Conservation (phyloP, 2,329 filamentous ascomycete species). For the Fusarium nisikadoi region DNA sequence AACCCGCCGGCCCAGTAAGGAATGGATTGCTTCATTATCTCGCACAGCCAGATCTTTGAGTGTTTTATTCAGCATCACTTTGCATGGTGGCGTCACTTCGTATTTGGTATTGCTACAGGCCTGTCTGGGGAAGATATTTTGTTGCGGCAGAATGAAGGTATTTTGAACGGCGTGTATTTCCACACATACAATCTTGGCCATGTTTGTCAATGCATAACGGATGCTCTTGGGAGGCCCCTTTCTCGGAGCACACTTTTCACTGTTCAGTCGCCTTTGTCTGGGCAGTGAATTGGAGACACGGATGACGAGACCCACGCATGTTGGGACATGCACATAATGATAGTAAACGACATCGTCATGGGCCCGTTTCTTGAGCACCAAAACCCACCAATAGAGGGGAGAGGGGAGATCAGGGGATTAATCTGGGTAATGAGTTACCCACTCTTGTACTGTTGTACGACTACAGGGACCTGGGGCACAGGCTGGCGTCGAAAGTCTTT, state of each 20-base stretch:
- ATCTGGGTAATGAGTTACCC: constrained; percentile 49
- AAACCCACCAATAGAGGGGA: constrained; percentile 31
- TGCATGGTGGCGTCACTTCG: constrained; percentile 52
- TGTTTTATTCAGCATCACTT: constrained; percentile 48
- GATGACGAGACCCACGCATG: constrained; percentile 4
- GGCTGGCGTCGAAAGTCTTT: constrained; percentile 38
- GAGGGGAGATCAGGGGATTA: constrained; percentile 35
- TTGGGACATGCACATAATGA: constrained; percentile 27
- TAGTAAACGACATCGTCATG: constrained; percentile 29
- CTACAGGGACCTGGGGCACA: constrained; percentile 42
- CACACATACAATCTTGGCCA: constrained; percentile 12
- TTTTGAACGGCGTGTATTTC: constrained; percentile 34
- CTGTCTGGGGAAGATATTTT: constrained; percentile 39
- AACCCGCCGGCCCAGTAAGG: constrained; percentile 52
- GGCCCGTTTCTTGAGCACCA: constrained; percentile 26
- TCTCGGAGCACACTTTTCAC: background rate
- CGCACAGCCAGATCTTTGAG: background rate
- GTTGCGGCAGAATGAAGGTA: constrained; percentile 38
- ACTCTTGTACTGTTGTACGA: constrained; percentile 52
- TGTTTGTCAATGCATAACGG: constrained; percentile 22
- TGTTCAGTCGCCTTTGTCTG: background rate
- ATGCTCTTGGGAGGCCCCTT: constrained; percentile 4
- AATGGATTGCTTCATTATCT: background rate
- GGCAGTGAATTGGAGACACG: background rate
- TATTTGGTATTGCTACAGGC: constrained; percentile 28